Percentiles rank a stretch among this genome's conserved stretches.
Evolutionary conservation across 768 basidiomycete genomes (phyloP).

Genomic region (Suillus cothurnatus): DNA sequence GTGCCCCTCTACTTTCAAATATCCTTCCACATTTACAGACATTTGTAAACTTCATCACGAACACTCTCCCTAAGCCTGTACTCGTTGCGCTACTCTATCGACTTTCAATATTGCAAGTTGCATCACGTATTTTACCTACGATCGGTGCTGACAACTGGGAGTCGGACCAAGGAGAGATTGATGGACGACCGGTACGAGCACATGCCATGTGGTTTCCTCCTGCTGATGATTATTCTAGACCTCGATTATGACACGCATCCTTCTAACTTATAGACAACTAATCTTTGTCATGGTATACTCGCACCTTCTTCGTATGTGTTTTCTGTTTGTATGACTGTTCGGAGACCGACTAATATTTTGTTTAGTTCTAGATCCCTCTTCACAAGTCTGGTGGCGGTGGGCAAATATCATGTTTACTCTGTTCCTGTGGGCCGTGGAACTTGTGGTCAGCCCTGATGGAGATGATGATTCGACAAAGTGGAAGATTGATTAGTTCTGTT

Average conservation of each 20-base stretch:
- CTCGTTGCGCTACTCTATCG: conserved; percentile 80
- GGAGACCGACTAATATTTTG: conserved; percentile 8
- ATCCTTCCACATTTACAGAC: conserved; percentile 82
- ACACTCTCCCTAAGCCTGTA: conserved; percentile 85
- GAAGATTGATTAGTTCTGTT: conserved; percentile 61
- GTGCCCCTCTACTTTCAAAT: conserved; percentile 76
- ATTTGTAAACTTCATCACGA: conserved; percentile 77
- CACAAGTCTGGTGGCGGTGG: conserved; percentile 95
- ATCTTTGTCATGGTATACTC: conserved; percentile 90
- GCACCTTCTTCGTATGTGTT: conserved; percentile 71
- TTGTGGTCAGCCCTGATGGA: conserved; percentile 77
- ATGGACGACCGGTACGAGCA: conserved; percentile 63
- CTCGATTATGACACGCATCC: conserved; percentile 69
- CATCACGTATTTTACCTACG: conserved; percentile 80
- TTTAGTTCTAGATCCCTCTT: conserved; percentile 81
- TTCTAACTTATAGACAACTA: conserved; percentile 81
- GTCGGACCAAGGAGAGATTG: conserved; percentile 59
- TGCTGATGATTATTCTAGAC: conserved; percentile 47
- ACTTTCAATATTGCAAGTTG: conserved; percentile 77
- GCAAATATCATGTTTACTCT: conserved; percentile 88
- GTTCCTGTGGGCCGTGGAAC: conserved; percentile 79
- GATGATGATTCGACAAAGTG: conserved; percentile 69
- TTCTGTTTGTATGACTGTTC: conserved; percentile 1
- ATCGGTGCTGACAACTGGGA: conserved; percentile 85
- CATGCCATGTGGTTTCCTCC: conserved; percentile 2